Conservation (phyloP, 1,284 basidiomycete genomes). For the Tilletia setariae region DNA sequence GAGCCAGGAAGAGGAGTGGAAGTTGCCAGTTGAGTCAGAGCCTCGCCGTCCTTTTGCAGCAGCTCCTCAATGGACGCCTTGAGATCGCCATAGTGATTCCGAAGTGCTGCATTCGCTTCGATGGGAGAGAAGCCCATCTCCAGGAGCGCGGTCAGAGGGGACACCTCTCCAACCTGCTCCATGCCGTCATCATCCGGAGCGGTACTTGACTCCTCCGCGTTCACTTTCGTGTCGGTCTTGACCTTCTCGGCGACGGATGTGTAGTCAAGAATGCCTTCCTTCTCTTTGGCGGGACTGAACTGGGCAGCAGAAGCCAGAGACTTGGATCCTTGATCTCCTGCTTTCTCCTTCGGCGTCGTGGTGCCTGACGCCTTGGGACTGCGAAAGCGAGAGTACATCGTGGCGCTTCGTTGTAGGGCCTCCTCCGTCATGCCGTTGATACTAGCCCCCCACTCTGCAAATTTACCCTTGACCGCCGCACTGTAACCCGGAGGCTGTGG, state of each 20-base stretch:
- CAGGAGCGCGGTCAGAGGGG: not conserved
- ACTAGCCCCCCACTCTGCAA: not conserved
- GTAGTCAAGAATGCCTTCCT: not conserved
- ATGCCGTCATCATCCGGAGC: not conserved
- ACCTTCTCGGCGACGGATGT: not conserved
- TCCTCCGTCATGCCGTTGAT: conserved; percentile 7
- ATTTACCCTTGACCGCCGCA: not conserved
- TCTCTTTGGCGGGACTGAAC: not conserved
- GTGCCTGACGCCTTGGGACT: not conserved
- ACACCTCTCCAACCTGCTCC: not conserved
- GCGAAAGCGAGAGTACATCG: conserved; percentile 2
- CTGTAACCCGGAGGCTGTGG: not conserved
- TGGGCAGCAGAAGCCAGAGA: not conserved
- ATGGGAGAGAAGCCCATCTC: conserved; percentile 17
- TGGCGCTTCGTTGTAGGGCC: not conserved
- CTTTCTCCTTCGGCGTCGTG: not conserved
- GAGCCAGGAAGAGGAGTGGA: conserved; percentile 5
- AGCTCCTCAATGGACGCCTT: conserved; percentile 11
- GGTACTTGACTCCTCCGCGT: not conserved
- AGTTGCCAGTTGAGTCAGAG: not conserved
- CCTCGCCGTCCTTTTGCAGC: not conserved
- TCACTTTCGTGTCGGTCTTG: not conserved
- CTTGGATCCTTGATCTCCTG: not conserved
- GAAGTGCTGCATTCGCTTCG: conserved; percentile 13
- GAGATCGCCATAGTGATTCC: conserved; percentile 1